These are phyloP conservation scores for Juglanconis oblonga DNA, from an alignment of 2,329 filamentous ascomycete species.

Conservation along the genomic window DNA sequence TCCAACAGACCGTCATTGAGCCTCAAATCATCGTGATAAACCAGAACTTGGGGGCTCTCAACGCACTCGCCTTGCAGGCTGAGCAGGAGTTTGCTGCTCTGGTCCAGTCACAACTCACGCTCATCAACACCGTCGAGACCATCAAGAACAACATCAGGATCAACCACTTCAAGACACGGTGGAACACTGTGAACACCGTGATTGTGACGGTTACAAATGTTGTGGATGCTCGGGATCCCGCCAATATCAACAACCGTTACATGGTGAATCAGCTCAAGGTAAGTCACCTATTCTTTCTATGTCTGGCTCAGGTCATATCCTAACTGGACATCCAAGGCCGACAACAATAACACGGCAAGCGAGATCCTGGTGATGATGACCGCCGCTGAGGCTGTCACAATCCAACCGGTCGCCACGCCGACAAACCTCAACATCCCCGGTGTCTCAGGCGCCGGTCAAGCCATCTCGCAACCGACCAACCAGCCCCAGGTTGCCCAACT, in stretches of 20 bases:
- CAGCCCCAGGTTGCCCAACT: constrained; percentile 23
- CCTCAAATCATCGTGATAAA: constrained; percentile 31
- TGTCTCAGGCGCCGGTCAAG: constrained; percentile 4
- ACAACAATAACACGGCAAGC: constrained; percentile 33
- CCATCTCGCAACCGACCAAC: constrained; percentile 19
- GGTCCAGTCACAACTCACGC: constrained; percentile 34
- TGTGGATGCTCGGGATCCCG: constrained; percentile 31
- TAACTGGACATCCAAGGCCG: constrained; percentile 22
- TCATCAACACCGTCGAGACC: constrained; percentile 34
- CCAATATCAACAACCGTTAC: constrained; percentile 32
- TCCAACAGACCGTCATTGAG: constrained; percentile 31
- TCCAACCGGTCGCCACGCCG: constrained; percentile 23
- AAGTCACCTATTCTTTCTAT: too few species aligned
- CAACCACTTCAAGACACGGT: constrained; percentile 33
- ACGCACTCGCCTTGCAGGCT: constrained; percentile 31
- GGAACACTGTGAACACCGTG: constrained; percentile 31
- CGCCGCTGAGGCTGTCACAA: constrained; percentile 33
- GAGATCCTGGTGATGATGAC: constrained; percentile 38
- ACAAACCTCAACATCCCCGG: constrained; percentile 10
- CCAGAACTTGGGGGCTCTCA: constrained; percentile 34
- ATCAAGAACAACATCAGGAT: constrained; percentile 42
- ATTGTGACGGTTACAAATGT: constrained; percentile 36
- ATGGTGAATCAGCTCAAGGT: constrained; percentile 35
- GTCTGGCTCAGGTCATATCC: background rate
- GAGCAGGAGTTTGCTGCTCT: constrained; percentile 36